phyloP scores from a whole-genome alignment of 495 filamentous ascomycete genomes.

The Hypoxylon rickii region DNA sequence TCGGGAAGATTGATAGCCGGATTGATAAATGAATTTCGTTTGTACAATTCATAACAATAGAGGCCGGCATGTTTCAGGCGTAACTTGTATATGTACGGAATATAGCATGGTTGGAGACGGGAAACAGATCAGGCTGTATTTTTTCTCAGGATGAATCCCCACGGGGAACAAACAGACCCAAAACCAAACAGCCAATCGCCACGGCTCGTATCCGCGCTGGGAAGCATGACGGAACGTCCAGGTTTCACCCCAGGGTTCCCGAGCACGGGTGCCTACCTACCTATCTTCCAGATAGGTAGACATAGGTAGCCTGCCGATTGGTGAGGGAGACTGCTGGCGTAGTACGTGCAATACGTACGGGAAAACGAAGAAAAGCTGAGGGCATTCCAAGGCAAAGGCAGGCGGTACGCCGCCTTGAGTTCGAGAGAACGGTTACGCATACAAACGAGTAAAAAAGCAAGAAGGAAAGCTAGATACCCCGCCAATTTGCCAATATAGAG shows the following conservation, averaged over 20 bases:
- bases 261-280: neutral
- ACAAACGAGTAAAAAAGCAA: too few species aligned
- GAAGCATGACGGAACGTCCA: neutral
- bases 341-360: neutral
- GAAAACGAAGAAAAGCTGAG: neutral
- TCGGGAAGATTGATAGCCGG: constrained; percentile 29
- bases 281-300: neutral
- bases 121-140: neutral
- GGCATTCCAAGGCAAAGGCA: too few species aligned
- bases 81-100: constrained; percentile 29
- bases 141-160: too few species aligned
- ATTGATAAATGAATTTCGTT: constrained; percentile 12
- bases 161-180: constrained; percentile 2
- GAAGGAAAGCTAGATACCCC: too few species aligned
- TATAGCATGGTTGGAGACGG: constrained; percentile 16
- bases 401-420: too few species aligned
- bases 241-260: neutral
- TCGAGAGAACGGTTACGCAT: too few species aligned
- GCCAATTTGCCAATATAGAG: too few species aligned
- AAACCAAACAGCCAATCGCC: neutral
- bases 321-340: neutral
- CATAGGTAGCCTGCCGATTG: neutral
- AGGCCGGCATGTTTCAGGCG: constrained; percentile 7
- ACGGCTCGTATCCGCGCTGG: constrained; percentile 1
- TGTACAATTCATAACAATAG: constrained; percentile 22